Conservation (phyloP, 805 yeast species). For the Candida wancherniae region DNA sequence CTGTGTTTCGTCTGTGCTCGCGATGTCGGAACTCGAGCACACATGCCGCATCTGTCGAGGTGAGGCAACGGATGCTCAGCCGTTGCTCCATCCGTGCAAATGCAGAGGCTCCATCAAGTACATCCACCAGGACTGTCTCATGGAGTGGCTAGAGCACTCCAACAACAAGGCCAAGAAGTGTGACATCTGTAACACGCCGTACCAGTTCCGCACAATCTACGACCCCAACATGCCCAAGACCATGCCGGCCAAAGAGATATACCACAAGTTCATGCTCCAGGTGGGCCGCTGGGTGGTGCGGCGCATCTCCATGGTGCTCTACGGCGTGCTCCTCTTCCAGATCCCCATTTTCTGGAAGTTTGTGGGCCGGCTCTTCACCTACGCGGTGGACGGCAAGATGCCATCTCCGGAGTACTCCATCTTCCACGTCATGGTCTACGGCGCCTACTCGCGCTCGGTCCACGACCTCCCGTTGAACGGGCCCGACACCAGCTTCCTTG, state of each 20-base stretch:
- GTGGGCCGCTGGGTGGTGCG: constrained; percentile 14
- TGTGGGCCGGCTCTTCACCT: constrained; percentile 49
- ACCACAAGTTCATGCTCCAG: constrained; percentile 31
- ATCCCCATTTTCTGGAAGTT: constrained; percentile 57
- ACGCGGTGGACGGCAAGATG: constrained; percentile 51
- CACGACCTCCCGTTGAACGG: constrained; percentile 8
- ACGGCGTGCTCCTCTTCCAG: constrained; percentile 43
- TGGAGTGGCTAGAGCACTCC: constrained; percentile 80
- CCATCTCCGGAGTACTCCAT: constrained; percentile 34
- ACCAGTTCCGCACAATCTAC: constrained; percentile 62
- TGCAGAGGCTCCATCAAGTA: constrained; percentile 92
- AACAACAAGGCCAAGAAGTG: constrained; percentile 58
- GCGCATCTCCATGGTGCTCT: constrained; percentile 26
- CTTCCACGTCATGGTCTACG: constrained; percentile 35
- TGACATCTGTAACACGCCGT: constrained; percentile 82
- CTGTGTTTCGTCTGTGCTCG: neutral
- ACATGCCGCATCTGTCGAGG: constrained; percentile 93
- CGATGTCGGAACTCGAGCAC: constrained; percentile 30
- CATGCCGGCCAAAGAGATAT: constrained; percentile 52
- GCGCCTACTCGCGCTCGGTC: constrained; percentile 20
- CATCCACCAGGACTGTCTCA: constrained; percentile 86
- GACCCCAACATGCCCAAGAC: constrained; percentile 58
- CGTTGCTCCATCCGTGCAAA: constrained; percentile 85
- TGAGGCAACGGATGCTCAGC: constrained; percentile 74
- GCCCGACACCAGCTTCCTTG: constrained; percentile 10